phyloP scores from a whole-genome alignment of 2,329 filamentous ascomycete genomes.

The Beauveria sp. region DNA sequence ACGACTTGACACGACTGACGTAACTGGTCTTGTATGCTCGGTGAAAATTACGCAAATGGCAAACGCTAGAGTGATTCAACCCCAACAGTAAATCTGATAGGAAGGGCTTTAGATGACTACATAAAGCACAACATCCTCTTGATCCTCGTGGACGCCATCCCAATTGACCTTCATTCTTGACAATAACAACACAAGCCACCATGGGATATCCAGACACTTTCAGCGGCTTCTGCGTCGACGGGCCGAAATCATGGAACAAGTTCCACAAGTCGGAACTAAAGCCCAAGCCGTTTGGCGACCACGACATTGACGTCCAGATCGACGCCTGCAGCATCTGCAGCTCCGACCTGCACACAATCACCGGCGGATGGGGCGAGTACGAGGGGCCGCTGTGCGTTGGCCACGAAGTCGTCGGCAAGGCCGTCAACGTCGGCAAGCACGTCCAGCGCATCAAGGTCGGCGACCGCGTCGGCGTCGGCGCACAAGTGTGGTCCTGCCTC shows the following conservation, averaged over 20 bases:
- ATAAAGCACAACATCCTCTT: not conserved
- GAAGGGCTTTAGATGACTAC: not conserved
- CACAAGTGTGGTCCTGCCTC: slow-evolving; percentile 51
- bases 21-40: too few species aligned
- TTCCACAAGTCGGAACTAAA: slow-evolving; percentile 31
- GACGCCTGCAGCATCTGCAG: slow-evolving; percentile 60
- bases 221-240: slow-evolving; percentile 35
- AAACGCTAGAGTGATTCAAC: too few species aligned
- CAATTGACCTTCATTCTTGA: too few species aligned
- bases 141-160: too few species aligned
- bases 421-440: slow-evolving; percentile 37
- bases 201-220: slow-evolving; percentile 34
- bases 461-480: slow-evolving; percentile 58
- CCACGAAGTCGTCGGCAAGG: slow-evolving; percentile 52
- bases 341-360: slow-evolving; percentile 52
- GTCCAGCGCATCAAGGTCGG: slow-evolving; percentile 47
- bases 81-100: too few species aligned
- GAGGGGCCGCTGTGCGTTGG: slow-evolving; percentile 44
- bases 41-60: too few species aligned
- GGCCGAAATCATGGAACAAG: slow-evolving; percentile 33
- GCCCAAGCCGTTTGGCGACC: slow-evolving; percentile 29
- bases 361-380: slow-evolving; percentile 47
- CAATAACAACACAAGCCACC: not conserved
- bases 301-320: slow-evolving; percentile 57
- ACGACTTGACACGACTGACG: too few species aligned